phyloP scores from a whole-genome alignment of 306 rosid species.

The Hippophae tibetana region DNA sequence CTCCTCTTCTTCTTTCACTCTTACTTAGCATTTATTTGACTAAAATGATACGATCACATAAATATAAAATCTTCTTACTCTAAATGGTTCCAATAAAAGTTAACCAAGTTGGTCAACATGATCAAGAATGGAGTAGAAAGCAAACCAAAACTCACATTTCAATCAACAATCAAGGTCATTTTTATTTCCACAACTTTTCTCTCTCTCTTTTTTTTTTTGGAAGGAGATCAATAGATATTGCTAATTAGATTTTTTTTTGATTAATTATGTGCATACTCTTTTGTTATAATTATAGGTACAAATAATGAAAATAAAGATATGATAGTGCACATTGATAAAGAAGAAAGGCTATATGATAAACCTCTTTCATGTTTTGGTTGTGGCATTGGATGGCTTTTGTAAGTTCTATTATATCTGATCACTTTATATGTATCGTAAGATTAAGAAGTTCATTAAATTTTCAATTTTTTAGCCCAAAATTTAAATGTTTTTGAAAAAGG shows the following conservation, averaged over 20 bases:
- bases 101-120: not conserved
- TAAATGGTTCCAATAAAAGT: not conserved
- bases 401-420: constrained; percentile 11
- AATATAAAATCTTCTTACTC: too few species aligned
- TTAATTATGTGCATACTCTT: too few species aligned
- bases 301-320: constrained; percentile 8
- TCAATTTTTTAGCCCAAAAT: not conserved
- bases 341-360: constrained; percentile 20
- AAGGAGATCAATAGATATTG: constrained; percentile 1
- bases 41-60: too few species aligned
- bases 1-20: too few species aligned
- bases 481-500: not conserved
- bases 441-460: not conserved
- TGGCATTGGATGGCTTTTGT: constrained; percentile 42
- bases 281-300: constrained; percentile 8
- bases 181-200: not conserved
- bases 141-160: not conserved
- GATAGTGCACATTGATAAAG: constrained; percentile 4
- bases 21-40: too few species aligned
- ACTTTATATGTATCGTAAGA: not conserved
- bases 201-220: constrained; percentile 2
- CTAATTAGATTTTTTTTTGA: too few species aligned
- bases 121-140: constrained; percentile 3
- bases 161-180: constrained; percentile 1
- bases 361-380: constrained; percentile 30